A percentile compares a stretch with the other conserved stretches of the same genome.
Conservation (phyloP, 176 grass and related monocot species). For the Rhynchospora tenuis region DNA sequence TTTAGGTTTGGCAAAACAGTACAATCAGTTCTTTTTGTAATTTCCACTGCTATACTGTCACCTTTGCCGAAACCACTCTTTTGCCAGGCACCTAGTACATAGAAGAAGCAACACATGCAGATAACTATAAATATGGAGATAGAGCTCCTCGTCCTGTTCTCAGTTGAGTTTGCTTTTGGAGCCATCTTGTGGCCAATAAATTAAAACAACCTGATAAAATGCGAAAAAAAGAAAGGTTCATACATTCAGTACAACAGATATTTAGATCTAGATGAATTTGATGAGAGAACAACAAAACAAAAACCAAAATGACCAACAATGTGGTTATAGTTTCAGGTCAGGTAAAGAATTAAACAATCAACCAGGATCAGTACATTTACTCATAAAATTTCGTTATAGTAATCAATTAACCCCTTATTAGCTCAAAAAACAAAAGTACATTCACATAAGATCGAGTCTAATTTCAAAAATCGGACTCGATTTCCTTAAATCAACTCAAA, state of each 20-base stretch:
- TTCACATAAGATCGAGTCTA: not conserved
- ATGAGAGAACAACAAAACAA: not conserved
- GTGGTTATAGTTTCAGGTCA: not conserved
- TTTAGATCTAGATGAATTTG: constrained; percentile 14
- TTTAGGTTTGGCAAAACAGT: constrained; percentile 70
- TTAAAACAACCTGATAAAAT: not conserved
- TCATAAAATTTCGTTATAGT: not conserved
- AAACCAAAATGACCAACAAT: not conserved
- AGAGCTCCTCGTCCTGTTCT: constrained; percentile 67
- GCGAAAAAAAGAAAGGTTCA: not conserved
- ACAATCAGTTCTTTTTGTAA: constrained; percentile 84
- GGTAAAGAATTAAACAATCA: not conserved
- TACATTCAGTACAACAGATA: not conserved
- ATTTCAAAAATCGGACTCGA: not conserved
- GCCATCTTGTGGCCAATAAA: constrained; percentile 38
- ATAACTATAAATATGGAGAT: constrained; percentile 66
- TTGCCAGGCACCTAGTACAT: constrained; percentile 82
- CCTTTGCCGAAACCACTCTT: constrained; percentile 94
- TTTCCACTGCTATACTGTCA: constrained; percentile 83
- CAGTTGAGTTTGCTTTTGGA: constrained; percentile 42
- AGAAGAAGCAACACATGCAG: constrained; percentile 92
- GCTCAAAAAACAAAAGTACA: not conserved
- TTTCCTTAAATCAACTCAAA: not conserved
- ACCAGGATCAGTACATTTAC: not conserved
- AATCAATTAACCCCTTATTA: not conserved